Base-by-base conservation (phyloP, 2,329 filamentous ascomycete genomes). In the Curvularia lunata region DNA sequence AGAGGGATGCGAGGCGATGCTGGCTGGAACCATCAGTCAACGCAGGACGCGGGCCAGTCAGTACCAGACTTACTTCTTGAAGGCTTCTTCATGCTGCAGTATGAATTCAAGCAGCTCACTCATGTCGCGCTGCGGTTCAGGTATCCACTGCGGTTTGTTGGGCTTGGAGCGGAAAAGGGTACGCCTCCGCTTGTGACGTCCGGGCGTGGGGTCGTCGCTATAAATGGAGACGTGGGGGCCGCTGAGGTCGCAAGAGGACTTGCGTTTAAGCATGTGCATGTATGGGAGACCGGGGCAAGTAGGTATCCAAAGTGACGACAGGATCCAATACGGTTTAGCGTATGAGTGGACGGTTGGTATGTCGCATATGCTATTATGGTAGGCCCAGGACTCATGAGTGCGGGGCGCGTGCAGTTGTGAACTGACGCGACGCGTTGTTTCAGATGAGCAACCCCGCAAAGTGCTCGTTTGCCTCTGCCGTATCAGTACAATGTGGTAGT, bases 1-100 rank as follows among this genome's bases (percentile, higher is more conserved):
- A 97, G 45, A 97, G 86, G 5, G 92, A 93, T 12, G 91, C 88
- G 12, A 97, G 83, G 48, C 92, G 90, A 62, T 88, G 85, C 79
- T 89, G 92, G 64, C 75, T 77, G 62, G 41, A 16, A 21, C 18
- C 46, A 53, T 69, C 54, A 69, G 65, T 57, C 37, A 46, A 16
- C 56, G 30, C 21, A 21, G 40, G 28, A 32, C 21, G 21, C 23
- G 27, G 6, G 40, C 23, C 18, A 30, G 27, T 41, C 1, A 18
- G 23, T 9, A 19, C 21, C 23, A 13, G 21, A 41, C 56, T 34
- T 71, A 81, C 80, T 78, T 81, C 67, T 77, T 76, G 59, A 81
- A 79, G 7, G 78, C 76, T 70, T 81, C 77, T 74, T 85, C 84
- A 62, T 84, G 78, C 41, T 75, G 72, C 48, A 80, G 71, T 9